A percentile compares a stretch with the other conserved stretches of the same genome.
These are phyloP conservation scores for Zasmidium angulare DNA, from an alignment of 2,329 filamentous ascomycete species.

Conservation along the genomic window DNA sequence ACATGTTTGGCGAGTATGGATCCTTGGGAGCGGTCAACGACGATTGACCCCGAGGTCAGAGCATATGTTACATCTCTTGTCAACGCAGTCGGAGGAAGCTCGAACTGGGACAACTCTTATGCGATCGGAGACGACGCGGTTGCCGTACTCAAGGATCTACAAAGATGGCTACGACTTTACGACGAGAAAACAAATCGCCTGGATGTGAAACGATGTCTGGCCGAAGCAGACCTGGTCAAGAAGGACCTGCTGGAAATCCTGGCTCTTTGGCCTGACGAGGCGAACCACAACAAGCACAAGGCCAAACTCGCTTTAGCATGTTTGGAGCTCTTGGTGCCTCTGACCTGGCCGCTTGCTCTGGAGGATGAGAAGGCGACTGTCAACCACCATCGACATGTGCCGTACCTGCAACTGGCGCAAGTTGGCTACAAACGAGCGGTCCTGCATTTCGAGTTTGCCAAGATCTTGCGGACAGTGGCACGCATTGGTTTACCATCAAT, in stretches of 20 bases:
- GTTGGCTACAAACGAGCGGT: constrained; percentile 86
- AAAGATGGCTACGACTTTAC: constrained; percentile 84
- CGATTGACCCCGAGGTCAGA: constrained; percentile 85
- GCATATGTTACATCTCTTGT: constrained; percentile 92
- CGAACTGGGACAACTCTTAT: constrained; percentile 55
- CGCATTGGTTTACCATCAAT: constrained; percentile 82
- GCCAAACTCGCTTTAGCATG: constrained; percentile 79
- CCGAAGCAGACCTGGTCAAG: constrained; percentile 87
- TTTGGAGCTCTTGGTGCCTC: constrained; percentile 82
- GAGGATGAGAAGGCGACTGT: constrained; percentile 78
- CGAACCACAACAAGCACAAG: constrained; percentile 71
- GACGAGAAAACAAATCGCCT: constrained; percentile 82
- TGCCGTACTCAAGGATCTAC: constrained; percentile 87
- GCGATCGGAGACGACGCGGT: constrained; percentile 89
- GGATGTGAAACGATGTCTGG: constrained; percentile 89
- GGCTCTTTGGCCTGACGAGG: constrained; percentile 73
- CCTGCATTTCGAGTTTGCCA: constrained; percentile 75
- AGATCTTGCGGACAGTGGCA: constrained; percentile 77
- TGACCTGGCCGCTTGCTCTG: constrained; percentile 91
- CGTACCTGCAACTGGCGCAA: constrained; percentile 84
- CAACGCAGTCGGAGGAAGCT: constrained; percentile 66
- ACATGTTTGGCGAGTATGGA: constrained; percentile 12
- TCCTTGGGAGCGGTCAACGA: constrained; percentile 23
- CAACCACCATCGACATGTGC: constrained; percentile 89
- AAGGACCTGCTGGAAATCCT: constrained; percentile 90